Evolutionary conservation across 169 alveolate genomes (phyloP).

Genomic region (Plasmodium chabaudi): DNA sequence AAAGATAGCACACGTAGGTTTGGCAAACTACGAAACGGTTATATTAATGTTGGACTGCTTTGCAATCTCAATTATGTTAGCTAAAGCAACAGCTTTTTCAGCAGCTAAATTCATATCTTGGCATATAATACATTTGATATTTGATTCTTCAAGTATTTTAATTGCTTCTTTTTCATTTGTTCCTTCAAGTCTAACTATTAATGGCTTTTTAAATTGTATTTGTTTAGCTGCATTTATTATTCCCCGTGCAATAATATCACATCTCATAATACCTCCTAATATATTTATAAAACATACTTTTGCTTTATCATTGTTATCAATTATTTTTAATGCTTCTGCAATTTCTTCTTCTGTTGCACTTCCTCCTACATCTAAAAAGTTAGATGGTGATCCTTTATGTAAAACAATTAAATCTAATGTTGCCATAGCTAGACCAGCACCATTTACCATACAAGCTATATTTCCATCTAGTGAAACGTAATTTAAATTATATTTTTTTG

Average conservation of each 20-base stretch:
- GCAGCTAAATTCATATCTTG: slow-evolving; percentile 94
- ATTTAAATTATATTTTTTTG: slow-evolving; percentile 91
- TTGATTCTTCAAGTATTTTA: slow-evolving; percentile 86
- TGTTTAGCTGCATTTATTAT: slow-evolving; percentile 90
- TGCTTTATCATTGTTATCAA: slow-evolving; percentile 90
- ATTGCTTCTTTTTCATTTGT: slow-evolving; percentile 94
- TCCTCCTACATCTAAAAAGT: slow-evolving; percentile 98
- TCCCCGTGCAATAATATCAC: slow-evolving; percentile 93
- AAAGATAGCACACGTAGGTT: not conserved
- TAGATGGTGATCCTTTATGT: slow-evolving; percentile 96
- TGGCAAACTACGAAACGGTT: not conserved
- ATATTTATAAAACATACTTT: slow-evolving; percentile 94
- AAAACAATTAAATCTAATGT: slow-evolving; percentile 92
- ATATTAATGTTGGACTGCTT: not conserved
- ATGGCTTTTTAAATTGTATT: slow-evolving; percentile 89
- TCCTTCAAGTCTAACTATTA: slow-evolving; percentile 94
- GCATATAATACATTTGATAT: slow-evolving; percentile 87
- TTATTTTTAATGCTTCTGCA: slow-evolving; percentile 91
- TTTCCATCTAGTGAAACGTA: slow-evolving; percentile 95
- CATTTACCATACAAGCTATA: slow-evolving; percentile 96
- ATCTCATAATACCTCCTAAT: slow-evolving; percentile 96
- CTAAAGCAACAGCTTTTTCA: slow-evolving; percentile 91
- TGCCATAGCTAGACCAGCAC: slow-evolving; percentile 99
- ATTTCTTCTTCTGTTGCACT: slow-evolving; percentile 93
- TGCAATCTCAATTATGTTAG: slow-evolving; percentile 76